Evolutionary conservation across 2,329 filamentous ascomycete genomes (phyloP).

Genomic region (Nemania sp.): DNA sequence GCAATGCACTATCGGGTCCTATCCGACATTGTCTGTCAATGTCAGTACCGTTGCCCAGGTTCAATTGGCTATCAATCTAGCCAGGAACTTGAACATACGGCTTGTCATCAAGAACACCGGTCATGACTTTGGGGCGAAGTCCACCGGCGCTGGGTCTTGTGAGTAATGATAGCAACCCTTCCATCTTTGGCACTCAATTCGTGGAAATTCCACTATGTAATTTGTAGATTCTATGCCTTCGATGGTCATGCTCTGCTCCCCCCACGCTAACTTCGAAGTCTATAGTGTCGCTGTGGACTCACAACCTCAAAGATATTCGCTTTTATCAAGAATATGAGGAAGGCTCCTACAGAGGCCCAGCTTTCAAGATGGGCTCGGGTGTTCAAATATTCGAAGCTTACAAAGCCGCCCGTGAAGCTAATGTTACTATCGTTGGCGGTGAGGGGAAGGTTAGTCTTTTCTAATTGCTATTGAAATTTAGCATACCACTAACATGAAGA

Average conservation of each 20-base stretch:
- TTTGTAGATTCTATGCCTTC: not conserved
- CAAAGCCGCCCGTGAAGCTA: conserved; percentile 29
- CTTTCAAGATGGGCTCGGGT: conserved; percentile 37
- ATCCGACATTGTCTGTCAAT: conserved; percentile 36
- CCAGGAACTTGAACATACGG: conserved; percentile 34
- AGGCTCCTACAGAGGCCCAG: conserved; percentile 33
- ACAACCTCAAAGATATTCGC: conserved; percentile 36
- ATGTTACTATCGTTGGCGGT: conserved; percentile 33
- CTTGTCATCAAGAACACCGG: conserved; percentile 38
- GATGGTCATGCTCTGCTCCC: not conserved
- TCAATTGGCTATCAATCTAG: conserved; percentile 36
- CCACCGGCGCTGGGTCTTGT: conserved; percentile 33
- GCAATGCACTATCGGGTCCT: conserved; percentile 35
- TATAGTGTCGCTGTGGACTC: conserved; percentile 35
- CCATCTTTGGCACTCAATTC: not conserved
- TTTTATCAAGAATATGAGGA: conserved; percentile 34
- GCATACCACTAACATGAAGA: not conserved
- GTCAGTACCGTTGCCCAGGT: conserved; percentile 35
- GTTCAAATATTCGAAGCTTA: conserved; percentile 36
- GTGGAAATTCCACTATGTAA: not conserved
- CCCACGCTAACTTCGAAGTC: not conserved
- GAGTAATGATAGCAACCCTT: not conserved
- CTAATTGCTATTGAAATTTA: not conserved
- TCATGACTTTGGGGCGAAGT: conserved; percentile 36
- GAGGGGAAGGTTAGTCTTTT: conserved; percentile 30